Evolutionary conservation across 179 eudicot species (phyloP).

Genomic region (Silene noctiflora): DNA sequence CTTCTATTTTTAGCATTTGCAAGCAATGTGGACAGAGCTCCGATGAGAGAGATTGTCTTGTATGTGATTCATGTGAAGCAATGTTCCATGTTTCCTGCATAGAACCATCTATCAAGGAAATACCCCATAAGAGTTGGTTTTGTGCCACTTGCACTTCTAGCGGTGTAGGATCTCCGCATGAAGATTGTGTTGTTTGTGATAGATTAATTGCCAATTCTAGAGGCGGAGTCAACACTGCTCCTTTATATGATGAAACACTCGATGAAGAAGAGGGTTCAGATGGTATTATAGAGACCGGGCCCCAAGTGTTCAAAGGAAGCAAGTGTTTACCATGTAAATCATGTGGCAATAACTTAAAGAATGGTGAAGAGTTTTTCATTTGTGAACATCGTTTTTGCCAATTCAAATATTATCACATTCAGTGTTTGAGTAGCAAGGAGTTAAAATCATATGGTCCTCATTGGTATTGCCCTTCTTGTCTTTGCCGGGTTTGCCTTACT

Average conservation of each 20-base stretch:
- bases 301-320: constrained; percentile 36
- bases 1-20: constrained; percentile 49
- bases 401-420: constrained; percentile 67
- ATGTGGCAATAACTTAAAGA: constrained; percentile 40
- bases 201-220: constrained; percentile 43
- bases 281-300: constrained; percentile 37
- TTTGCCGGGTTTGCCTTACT: constrained; percentile 70
- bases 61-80: constrained; percentile 88
- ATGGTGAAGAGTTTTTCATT: constrained; percentile 44
- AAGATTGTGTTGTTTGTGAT: constrained; percentile 73
- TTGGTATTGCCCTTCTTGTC: constrained; percentile 99
- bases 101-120: constrained; percentile 63
- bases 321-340: constrained; percentile 44
- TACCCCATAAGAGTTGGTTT: constrained; percentile 77
- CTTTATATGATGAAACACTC: constrained; percentile 28
- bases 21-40: constrained; percentile 58
- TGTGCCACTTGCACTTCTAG: constrained; percentile 60
- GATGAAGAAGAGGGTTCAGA: constrained; percentile 50
- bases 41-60: constrained; percentile 68
- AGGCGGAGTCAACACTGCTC: constrained; percentile 27
- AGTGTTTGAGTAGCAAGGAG: constrained; percentile 75
- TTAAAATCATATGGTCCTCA: constrained; percentile 47
- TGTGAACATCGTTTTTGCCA: constrained; percentile 74
- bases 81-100: constrained; percentile 85
- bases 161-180: constrained; percentile 64